phyloP scores from a whole-genome alignment of 1,139 yeast species.

The Taphrina pruni region DNA sequence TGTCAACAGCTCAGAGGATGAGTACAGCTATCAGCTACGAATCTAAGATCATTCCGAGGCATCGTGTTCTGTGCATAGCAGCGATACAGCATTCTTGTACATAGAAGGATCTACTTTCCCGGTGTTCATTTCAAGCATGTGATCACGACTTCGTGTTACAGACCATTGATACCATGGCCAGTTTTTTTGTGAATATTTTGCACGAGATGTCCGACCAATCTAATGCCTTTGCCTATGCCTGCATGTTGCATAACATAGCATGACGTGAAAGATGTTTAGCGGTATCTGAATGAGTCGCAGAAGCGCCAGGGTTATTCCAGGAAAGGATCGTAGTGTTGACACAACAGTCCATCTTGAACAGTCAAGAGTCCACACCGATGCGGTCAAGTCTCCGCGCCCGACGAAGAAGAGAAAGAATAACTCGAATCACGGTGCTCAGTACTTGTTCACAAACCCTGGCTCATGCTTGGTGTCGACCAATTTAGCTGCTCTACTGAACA shows the following conservation, averaged over 20 bases:
- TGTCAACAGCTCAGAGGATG: constrained; percentile 40
- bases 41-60: constrained; percentile 5
- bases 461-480: constrained; percentile 5
- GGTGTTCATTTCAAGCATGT: not conserved
- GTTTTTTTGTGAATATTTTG: too few species aligned
- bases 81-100: constrained; percentile 1
- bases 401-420: not conserved
- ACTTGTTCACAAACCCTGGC: constrained; percentile 15
- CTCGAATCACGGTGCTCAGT: not conserved
- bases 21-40: constrained; percentile 41
- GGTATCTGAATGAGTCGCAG: constrained; percentile 4
- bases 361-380: not conserved
- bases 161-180: too few species aligned
- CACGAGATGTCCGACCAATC: too few species aligned
- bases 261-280: not conserved
- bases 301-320: not conserved
- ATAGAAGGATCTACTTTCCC: not conserved
- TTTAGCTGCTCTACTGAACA: constrained; percentile 11
- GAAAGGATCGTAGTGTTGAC: not conserved
- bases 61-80: constrained; percentile 1
- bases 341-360: not conserved
- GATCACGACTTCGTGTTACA: not conserved
- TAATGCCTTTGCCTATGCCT: too few species aligned
- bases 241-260: too few species aligned
- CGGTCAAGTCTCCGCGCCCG: not conserved